Evolutionary conservation across 2,329 filamentous ascomycete species (phyloP), one percentile per base, ranked within the genome.

Genomic region (Cercospora sp.): DNA sequence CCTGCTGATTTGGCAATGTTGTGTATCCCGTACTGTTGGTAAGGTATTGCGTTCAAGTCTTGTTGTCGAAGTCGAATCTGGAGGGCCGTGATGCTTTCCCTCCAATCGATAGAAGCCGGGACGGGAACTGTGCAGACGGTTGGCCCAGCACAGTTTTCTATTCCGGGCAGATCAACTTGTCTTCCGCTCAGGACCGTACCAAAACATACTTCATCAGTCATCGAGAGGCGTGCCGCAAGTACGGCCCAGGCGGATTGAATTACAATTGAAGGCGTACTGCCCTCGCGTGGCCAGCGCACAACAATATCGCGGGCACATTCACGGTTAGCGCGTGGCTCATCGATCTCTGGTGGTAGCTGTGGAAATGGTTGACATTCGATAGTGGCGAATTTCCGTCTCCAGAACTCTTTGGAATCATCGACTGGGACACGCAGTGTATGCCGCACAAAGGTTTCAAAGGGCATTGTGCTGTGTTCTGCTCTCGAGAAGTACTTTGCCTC

Each of bases 111-210:
- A 18, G 16, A 18, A n/a, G 64, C 28, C 9, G 58, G 13, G 5
- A 69, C 18, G n/a, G 69, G 69, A 9, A 68, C n/a, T 30, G 69
- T 65, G 26, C 64, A 58, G 2, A 69, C 61, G 6, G 66, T 70
- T 13, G 69, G 69, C 28, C 69, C 69, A 33, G 31, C 53, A 16
- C 66, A 31, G 5, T 30, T 13, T 13, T 67, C 64, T 10, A 71
- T 59, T 26, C 61, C 66, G 8, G 31, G 12, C 16, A 71, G 33
- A 53, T 60, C 30, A 16, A 63, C 58, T 5, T 66, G 48, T 51
- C 69, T 66, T 26, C 69, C 69, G 18, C 51, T 63, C 8, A 65
- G 13, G 2, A 64, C 64, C 2, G 48, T 31, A 2, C 67, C 69
- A 26, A 71, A 71, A 26, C 66, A 30, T 13, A 63, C 62, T 18